phyloP scores from a whole-genome alignment of 208 protist genomes.

The Leishmania major region DNA sequence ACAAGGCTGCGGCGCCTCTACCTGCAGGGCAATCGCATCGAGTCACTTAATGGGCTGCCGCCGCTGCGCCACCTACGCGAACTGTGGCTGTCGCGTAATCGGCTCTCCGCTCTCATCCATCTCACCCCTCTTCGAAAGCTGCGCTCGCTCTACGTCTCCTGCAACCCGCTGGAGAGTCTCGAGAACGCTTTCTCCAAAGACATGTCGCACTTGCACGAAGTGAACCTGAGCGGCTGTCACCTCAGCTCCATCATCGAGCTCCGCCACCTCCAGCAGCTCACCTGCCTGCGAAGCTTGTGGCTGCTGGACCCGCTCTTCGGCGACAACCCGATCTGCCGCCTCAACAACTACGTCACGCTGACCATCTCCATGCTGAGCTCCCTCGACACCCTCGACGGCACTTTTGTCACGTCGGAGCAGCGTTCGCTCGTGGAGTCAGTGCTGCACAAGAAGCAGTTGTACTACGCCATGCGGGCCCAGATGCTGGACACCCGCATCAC shows the following conservation, averaged over 20 bases:
- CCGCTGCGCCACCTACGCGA: constrained; percentile 64
- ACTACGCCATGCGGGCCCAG: constrained; percentile 95
- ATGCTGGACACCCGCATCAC: constrained; percentile 86
- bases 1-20: constrained; percentile 75
- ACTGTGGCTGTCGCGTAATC: constrained; percentile 86
- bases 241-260: constrained; percentile 90
- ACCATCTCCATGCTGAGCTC: constrained; percentile 69
- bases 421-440: constrained; percentile 84
- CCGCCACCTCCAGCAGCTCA: constrained; percentile 68
- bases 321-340: constrained; percentile 87
- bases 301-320: constrained; percentile 93
- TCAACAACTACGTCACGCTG: constrained; percentile 96
- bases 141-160: constrained; percentile 72
- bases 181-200: constrained; percentile 49
- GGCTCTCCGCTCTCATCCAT: constrained; percentile 46
- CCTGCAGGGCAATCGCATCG: constrained; percentile 85
- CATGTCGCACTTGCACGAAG: constrained; percentile 68
- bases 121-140: constrained; percentile 69
- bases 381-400: constrained; percentile 83
- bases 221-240: constrained; percentile 91
- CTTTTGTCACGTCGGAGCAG: constrained; percentile 76
- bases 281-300: constrained; percentile 71
- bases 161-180: constrained; percentile 74
- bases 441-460: constrained; percentile 93
- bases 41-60: constrained; percentile 76